Evolutionary conservation across 108 stramenopile genomes (phyloP).

Genomic region (Schizochytrium sp.): DNA sequence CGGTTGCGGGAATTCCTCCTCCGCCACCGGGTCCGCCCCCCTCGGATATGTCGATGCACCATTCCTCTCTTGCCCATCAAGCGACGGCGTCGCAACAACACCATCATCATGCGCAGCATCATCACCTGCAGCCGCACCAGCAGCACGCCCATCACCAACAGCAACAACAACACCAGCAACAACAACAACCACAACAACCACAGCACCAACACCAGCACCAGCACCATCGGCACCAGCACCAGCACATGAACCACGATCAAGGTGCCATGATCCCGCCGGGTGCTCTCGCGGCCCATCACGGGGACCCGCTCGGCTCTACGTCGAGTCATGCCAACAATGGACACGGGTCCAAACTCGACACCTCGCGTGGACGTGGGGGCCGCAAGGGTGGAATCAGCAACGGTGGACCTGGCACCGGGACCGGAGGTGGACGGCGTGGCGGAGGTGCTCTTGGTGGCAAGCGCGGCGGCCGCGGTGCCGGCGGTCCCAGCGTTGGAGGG

Average conservation of each 20-base stretch:
- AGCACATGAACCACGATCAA: background rate
- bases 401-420: background rate
- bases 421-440: background rate
- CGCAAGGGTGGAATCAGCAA: background rate
- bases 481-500: background rate
- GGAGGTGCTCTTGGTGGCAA: background rate
- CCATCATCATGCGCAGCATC: background rate
- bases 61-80: background rate
- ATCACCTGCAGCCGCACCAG: background rate
- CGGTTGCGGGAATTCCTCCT: background rate
- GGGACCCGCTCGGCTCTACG: background rate
- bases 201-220: too few species aligned
- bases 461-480: background rate
- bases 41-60: background rate
- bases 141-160: too few species aligned
- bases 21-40: background rate
- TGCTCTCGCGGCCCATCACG: background rate
- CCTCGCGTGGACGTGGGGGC: background rate
- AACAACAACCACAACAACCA: too few species aligned
- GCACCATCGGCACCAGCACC: background rate
- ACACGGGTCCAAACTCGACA: background rate
- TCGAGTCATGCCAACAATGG: background rate
- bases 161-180: too few species aligned
- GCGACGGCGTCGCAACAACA: background rate
- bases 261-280: background rate